Conservation (phyloP, 352 stramenopile species). For the Plasmopara halstedii region DNA sequence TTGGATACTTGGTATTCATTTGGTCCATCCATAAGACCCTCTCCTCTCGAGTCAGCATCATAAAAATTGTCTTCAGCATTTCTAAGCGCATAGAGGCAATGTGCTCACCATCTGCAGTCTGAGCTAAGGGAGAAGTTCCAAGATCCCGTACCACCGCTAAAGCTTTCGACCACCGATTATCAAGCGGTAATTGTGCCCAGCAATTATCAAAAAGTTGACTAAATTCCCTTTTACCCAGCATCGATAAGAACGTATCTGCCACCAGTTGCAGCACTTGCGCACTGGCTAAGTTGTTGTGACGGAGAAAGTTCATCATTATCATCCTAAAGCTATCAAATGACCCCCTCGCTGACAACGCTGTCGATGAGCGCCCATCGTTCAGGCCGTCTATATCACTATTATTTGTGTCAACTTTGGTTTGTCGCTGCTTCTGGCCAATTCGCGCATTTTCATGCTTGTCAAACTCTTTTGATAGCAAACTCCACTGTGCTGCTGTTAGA, state of each 20-base stretch:
- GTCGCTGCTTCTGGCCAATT: slow-evolving; percentile 17
- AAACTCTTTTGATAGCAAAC: slow-evolving; percentile 52
- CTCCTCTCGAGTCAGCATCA: slow-evolving; percentile 47
- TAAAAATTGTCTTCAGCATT: slow-evolving; percentile 48
- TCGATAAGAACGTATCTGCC: slow-evolving; percentile 34
- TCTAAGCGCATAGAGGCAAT: slow-evolving; percentile 29
- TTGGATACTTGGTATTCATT: slow-evolving; percentile 37
- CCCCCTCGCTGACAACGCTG: slow-evolving; percentile 5
- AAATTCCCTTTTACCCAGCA: slow-evolving; percentile 38
- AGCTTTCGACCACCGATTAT: slow-evolving; percentile 39
- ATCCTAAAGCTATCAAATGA: slow-evolving; percentile 52
- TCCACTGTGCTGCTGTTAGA: slow-evolving; percentile 57
- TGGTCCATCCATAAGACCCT: slow-evolving; percentile 43
- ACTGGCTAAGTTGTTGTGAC: slow-evolving; percentile 40
- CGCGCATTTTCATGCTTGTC: slow-evolving; percentile 42
- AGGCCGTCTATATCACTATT: slow-evolving; percentile 15
- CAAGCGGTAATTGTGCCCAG: slow-evolving; percentile 28
- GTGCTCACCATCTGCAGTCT: slow-evolving; percentile 15
- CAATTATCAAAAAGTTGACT: slow-evolving; percentile 29
- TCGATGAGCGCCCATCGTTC: slow-evolving; percentile 2
- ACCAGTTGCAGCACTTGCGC: slow-evolving; percentile 37
- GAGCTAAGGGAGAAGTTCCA: slow-evolving; percentile 4
- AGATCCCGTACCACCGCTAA: slow-evolving; percentile 37
- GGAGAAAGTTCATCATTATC: slow-evolving; percentile 54
- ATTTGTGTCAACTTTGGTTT: slow-evolving; percentile 2